phyloP scores from a whole-genome alignment of 192 early-diverging fungal genomes.

The Entomortierella lignicola region DNA sequence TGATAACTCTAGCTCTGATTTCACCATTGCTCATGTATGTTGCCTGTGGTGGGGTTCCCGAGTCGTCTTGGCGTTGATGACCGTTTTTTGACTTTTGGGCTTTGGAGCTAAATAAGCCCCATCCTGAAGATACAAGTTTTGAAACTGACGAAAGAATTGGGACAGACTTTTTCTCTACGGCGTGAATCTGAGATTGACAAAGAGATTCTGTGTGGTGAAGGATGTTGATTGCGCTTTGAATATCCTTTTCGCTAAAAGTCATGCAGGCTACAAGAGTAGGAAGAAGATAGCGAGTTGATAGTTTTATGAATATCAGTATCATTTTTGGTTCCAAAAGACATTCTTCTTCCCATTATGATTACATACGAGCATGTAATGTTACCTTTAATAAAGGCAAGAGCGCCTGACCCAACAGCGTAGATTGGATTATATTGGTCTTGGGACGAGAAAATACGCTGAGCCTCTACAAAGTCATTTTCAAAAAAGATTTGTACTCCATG shows the following conservation, averaged over 20 bases:
- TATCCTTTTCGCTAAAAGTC: conserved; percentile 61
- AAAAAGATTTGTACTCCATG: conserved; percentile 62
- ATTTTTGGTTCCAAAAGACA: no score
- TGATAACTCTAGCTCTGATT: conserved; percentile 62
- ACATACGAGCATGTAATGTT: conserved; percentile 8
- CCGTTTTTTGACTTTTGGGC: conserved; percentile 3
- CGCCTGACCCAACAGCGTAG: conserved; percentile 63
- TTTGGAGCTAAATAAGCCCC: conserved; percentile 52
- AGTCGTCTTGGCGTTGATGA: conserved; percentile 32
- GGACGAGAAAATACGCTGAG: conserved; percentile 60
- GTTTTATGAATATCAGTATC: no score
- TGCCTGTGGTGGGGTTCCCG: conserved; percentile 22
- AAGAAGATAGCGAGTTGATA: no score
- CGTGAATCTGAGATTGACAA: conserved; percentile 62
- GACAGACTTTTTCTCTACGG: conserved; percentile 55
- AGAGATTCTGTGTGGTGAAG: conserved; percentile 56
- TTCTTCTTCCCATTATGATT: no score
- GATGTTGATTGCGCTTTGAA: conserved; percentile 53
- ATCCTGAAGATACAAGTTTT: conserved; percentile 56
- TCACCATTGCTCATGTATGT: conserved; percentile 63
- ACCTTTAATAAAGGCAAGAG: conserved; percentile 70
- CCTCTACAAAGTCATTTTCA: conserved; percentile 63
- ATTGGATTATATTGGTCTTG: conserved; percentile 61
- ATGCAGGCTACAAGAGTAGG: conserved; percentile 40
- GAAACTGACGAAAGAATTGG: conserved; percentile 42